Percentiles rank a stretch among this genome's conserved stretches.
Evolutionary conservation across 1,284 basidiomycete genomes (phyloP).

Genomic region (Gastroboletus turbinatus): DNA sequence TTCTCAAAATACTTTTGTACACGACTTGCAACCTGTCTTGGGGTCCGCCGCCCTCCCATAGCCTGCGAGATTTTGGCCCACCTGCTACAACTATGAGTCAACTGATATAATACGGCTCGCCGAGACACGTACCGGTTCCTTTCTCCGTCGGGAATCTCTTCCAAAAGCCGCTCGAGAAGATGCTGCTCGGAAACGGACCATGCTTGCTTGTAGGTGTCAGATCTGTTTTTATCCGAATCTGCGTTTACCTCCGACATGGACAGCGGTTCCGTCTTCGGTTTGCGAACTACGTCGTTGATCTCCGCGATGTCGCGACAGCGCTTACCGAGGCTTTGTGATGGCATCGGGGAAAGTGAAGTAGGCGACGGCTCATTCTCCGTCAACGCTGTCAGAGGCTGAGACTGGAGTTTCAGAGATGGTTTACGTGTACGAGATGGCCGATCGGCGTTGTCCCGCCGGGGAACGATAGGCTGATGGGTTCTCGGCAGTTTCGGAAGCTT

Average conservation of each 20-base stretch:
- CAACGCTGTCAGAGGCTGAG: constrained; percentile 14
- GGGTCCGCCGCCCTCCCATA: constrained; percentile 72
- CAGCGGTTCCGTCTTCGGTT: constrained; percentile 20
- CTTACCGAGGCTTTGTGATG: constrained; percentile 28
- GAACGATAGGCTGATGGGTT: constrained; percentile 1
- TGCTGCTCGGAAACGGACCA: constrained; percentile 77
- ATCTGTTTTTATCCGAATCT: constrained; percentile 43
- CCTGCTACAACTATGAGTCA: constrained; percentile 36
- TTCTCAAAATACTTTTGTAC: constrained; percentile 86
- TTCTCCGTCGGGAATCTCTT: constrained; percentile 75
- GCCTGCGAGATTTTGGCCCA: constrained; percentile 79
- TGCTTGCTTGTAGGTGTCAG: constrained; percentile 74
- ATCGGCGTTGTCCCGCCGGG: constrained; percentile 5
- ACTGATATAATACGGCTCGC: constrained; percentile 2
- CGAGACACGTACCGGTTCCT: constrained; percentile 56
- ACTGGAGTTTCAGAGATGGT: constrained; percentile 35
- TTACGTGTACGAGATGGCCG: constrained; percentile 30
- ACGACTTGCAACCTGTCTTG: constrained; percentile 79
- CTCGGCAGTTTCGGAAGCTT: constrained; percentile 3
- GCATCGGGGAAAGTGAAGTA: constrained; percentile 4
- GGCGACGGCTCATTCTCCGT: constrained; percentile 13
- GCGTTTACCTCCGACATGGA: constrained; percentile 18
- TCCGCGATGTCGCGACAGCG: constrained; percentile 26
- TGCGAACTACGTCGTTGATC: constrained; percentile 10
- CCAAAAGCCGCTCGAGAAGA: constrained; percentile 65